Base-by-base conservation (phyloP, 495 filamentous ascomycete genomes). In the Tetracladium setigerum region DNA sequence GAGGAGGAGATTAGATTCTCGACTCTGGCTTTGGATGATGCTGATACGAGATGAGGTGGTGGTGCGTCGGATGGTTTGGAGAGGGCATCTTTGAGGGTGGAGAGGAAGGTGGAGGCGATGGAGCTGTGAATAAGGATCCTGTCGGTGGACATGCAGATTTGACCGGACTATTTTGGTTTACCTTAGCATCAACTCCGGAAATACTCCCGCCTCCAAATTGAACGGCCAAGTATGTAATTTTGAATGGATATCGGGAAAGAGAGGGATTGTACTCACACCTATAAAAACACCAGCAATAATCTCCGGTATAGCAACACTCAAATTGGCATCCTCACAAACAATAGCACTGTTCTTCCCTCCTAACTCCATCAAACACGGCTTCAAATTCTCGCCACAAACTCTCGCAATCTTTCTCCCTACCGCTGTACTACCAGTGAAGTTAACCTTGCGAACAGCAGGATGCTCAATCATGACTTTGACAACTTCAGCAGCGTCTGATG, bases 61-160 rank as follows among this genome's bases (percentile, higher is more conserved):
- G 76, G 70, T 1, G 64, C 63, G 22, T 13, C 24, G 11, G 27
- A 7, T 27, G 22, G 22, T 27, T 27, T 18, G 2, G 30, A 6
- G 34, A 44, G n/a, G 10, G 30, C 70, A 2, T 60, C 57, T 43
- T 77, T 71, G 9, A 90, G 63, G 54, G 78, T 74, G 42, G 71
- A 60, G 33, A 76, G 72, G 62, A 95, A 95, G 33, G 73, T 58
- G 13, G 72, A 72, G 32, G 75, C 76, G 46, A 95, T 64, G 13
- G 73, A 68, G 30, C 77, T 76, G 62, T 90, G 83, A 24, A 94
- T 84, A 14, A 95, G 64, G 58, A 95, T 86, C 22, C 83, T 79
- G 67, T 95, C 89, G 0, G 89, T 94, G 1, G 82, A 77, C 89
- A 95, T 91, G 70, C 89, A 95, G 44, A 92, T 78, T 70, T 95